Evolutionary conservation across 352 stramenopile species (phyloP).

Genomic region (Globisporangium spiculum): DNA sequence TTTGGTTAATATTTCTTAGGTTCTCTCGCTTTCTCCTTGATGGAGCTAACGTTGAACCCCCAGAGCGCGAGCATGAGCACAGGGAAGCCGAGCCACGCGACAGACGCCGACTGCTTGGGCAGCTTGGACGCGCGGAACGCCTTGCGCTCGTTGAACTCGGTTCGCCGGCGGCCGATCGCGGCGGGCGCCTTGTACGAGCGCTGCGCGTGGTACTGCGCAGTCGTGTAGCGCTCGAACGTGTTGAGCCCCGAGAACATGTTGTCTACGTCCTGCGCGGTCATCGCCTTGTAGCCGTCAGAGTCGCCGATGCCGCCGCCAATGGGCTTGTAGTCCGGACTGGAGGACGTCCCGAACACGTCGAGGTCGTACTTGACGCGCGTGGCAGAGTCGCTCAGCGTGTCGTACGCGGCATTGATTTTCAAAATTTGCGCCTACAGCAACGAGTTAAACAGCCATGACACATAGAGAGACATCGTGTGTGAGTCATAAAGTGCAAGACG

Average conservation of each 20-base stretch:
- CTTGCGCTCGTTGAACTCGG: conserved; percentile 67
- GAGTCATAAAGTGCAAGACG: neutral
- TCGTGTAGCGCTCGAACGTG: conserved; percentile 74
- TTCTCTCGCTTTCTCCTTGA: conserved; percentile 54
- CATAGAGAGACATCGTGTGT: neutral
- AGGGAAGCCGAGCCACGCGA: conserved; percentile 66
- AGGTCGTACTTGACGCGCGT: conserved; percentile 65
- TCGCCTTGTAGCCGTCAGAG: conserved; percentile 49
- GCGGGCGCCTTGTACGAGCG: conserved; percentile 51
- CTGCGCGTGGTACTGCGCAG: conserved; percentile 62
- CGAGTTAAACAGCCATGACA: neutral
- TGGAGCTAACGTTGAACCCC: conserved; percentile 55
- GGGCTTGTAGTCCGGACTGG: conserved; percentile 27
- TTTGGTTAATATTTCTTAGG: conserved; percentile 20
- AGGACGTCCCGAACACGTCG: conserved; percentile 62
- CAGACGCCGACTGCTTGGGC: conserved; percentile 51
- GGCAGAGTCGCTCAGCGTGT: conserved; percentile 49
- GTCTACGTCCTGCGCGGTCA: conserved; percentile 71
- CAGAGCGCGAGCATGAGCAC: conserved; percentile 49
- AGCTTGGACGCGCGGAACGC: conserved; percentile 58
- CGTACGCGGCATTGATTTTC: conserved; percentile 74
- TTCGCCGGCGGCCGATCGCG: conserved; percentile 56
- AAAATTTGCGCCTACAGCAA: conserved; percentile 40
- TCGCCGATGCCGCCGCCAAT: neutral
- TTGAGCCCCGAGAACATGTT: conserved; percentile 73